phyloP scores from a whole-genome alignment of 1,139 yeast species.

The Yamadazyma triangularis region DNA sequence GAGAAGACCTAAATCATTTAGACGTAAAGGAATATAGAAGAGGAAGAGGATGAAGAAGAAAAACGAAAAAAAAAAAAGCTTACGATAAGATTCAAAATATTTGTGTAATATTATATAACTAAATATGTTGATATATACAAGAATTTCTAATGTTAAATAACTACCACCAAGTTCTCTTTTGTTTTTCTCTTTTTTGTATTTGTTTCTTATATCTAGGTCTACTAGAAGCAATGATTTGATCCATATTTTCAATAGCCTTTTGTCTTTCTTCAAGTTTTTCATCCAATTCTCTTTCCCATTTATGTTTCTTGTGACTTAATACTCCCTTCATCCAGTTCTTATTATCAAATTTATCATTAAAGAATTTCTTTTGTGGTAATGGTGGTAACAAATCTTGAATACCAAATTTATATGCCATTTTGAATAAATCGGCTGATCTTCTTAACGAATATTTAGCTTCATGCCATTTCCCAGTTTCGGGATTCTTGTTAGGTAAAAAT shows the following conservation, averaged over 20 bases:
- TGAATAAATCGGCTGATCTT: constrained; percentile 80
- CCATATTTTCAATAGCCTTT: constrained; percentile 70
- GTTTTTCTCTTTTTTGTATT: constrained; percentile 46
- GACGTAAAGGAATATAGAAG: constrained; percentile 17
- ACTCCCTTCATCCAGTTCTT: constrained; percentile 79
- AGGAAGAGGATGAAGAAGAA: constrained; percentile 1
- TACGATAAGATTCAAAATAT: too few species aligned
- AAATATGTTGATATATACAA: too few species aligned
- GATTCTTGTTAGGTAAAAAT: constrained; percentile 80
- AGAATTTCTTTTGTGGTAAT: constrained; percentile 62
- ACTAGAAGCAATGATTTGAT: constrained; percentile 59
- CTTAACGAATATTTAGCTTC: constrained; percentile 77
- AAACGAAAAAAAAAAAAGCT: too few species aligned
- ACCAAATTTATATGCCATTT: constrained; percentile 79
- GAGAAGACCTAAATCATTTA: constrained; percentile 6
- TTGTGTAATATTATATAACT: too few species aligned
- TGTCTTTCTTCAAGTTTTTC: constrained; percentile 57
- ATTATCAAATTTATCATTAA: constrained; percentile 67
- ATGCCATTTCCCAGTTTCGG: constrained; percentile 73
- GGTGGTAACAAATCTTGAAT: constrained; percentile 76
- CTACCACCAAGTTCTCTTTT: constrained; percentile 46
- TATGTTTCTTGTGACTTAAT: constrained; percentile 71
- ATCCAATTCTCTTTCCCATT: constrained; percentile 69
- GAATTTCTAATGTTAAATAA: too few species aligned
- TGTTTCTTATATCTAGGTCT: constrained; percentile 62